Conservation (phyloP, 129 eudicot genomes). For the Chrysanthemum lavandulifolium region DNA sequence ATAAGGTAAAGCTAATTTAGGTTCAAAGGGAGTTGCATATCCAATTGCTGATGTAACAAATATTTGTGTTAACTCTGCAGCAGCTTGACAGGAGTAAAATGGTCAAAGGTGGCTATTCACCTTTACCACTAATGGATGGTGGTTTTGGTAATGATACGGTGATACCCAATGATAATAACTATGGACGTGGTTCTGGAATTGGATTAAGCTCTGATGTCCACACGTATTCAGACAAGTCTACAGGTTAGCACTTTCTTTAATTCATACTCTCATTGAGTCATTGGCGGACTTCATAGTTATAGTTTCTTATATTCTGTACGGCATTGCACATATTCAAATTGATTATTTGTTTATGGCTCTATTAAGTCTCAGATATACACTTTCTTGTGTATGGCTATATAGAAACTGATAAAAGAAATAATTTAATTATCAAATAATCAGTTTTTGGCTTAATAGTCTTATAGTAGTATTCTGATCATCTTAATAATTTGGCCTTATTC, state of each 20-base stretch:
- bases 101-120: slow-evolving; percentile 72
- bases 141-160: slow-evolving; percentile 57
- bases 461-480: too few species aligned
- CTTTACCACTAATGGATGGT: slow-evolving; percentile 57
- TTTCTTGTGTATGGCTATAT: too few species aligned
- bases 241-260: slow-evolving; percentile 52
- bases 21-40: not conserved
- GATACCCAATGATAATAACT: slow-evolving; percentile 53
- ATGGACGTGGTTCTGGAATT: slow-evolving; percentile 86
- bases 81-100: slow-evolving; percentile 80
- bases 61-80: slow-evolving; percentile 35
- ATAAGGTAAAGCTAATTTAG: slow-evolving; percentile 51
- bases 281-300: not conserved
- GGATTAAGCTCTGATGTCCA: slow-evolving; percentile 69
- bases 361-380: too few species aligned
- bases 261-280: not conserved
- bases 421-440: too few species aligned
- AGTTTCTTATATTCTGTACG: too few species aligned
- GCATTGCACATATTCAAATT: too few species aligned
- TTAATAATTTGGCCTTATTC: too few species aligned
- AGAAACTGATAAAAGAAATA: too few species aligned
- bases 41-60: not conserved
- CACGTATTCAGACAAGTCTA: slow-evolving; percentile 62
- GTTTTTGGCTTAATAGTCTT: too few species aligned
- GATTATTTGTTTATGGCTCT: too few species aligned